Conservation (phyloP, 1,139 yeast genomes). For the Lizanozyma gosingica region DNA sequence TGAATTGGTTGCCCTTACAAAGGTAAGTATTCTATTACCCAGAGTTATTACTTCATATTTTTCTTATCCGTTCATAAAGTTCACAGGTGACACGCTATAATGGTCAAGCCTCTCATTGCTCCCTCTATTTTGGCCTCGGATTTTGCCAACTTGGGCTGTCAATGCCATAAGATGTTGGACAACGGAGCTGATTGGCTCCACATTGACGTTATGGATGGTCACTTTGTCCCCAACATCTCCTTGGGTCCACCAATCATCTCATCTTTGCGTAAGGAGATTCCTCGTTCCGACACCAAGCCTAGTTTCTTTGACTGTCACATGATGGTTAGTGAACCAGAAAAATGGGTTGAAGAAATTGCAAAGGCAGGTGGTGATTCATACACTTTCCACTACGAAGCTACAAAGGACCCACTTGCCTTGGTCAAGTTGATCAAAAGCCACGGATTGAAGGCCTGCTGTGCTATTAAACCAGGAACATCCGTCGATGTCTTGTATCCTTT, state of each 20-base stretch:
- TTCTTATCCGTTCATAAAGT: too few relatives aligned
- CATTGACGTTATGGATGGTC: slow-evolving; percentile 97
- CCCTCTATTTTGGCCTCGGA: slow-evolving; percentile 95
- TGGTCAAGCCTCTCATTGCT: slow-evolving; percentile 84
- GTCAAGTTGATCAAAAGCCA: slow-evolving; percentile 65
- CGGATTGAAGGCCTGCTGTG: slow-evolving; percentile 94
- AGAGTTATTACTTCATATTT: too few relatives aligned
- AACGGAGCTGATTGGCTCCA: slow-evolving; percentile 93
- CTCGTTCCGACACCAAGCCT: slow-evolving; percentile 37
- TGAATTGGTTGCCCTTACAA: too few relatives aligned
- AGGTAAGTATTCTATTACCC: too few relatives aligned
- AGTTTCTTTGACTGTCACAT: slow-evolving; percentile 91
- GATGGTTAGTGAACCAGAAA: slow-evolving; percentile 95
- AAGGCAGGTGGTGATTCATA: slow-evolving; percentile 94
- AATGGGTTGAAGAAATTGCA: slow-evolving; percentile 92
- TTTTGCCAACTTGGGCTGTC: slow-evolving; percentile 80
- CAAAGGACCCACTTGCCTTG: slow-evolving; percentile 67
- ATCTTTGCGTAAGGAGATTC: slow-evolving; percentile 70
- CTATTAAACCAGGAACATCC: slow-evolving; percentile 89
- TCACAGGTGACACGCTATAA: too few relatives aligned
- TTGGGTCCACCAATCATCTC: slow-evolving; percentile 86
- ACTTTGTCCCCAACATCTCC: slow-evolving; percentile 93
- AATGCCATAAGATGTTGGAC: slow-evolving; percentile 72
- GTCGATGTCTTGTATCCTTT: slow-evolving; percentile 75
- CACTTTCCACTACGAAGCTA: slow-evolving; percentile 94